Base-by-base conservation (phyloP, 352 stramenopile genomes). In the Globisporangium echinulatum region DNA sequence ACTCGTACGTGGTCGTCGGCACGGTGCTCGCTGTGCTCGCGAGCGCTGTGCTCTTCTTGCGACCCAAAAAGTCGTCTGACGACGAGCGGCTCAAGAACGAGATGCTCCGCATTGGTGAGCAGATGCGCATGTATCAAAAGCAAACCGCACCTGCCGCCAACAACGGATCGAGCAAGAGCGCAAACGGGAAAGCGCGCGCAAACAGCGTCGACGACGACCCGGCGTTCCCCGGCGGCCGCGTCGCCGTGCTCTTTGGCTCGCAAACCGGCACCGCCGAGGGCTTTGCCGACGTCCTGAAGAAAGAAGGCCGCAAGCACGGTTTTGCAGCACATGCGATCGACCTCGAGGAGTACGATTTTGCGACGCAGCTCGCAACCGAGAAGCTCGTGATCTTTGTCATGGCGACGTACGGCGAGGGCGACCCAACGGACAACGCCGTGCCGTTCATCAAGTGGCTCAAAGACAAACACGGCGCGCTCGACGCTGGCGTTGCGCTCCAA, bases 351-450 rank as follows among this genome's bases (percentile, higher is more conserved):
- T 97, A 98, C 57, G 71, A 97, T 36, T 82, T 88, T 11, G 78
- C 92, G 1, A 54, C 66, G 37, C 65, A 71, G 48, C 70, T 87
- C 58, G 42, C 63, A 53, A 44, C 70, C 19, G 72, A 89, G 54
- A 66, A 68, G 56, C 72, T 88, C 40, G 91, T 95, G 15, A 79
- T 99, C 52, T 97, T 99, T 33, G 70, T 99, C 33, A 90, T 99
- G 70, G 90, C 97, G 13, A 99, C 97, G 6, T 99, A 99, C 66
- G 97, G 97, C 46, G 97, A 99, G 70, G 97, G 97, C 38, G 97
- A 99, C 63, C 91, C 97, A 39, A 99, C 97, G 3, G 97, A 99
- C 75, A 99, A 99, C 70, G 92, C 97, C 3, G 79, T 88, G 47
- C 76, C 87, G 52, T 98, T 99, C 67, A 79, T 97, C 15, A 82